These are phyloP conservation scores for Entonaema liquescens DNA, from an alignment of 495 filamentous ascomycete species.

Conservation along the genomic window DNA sequence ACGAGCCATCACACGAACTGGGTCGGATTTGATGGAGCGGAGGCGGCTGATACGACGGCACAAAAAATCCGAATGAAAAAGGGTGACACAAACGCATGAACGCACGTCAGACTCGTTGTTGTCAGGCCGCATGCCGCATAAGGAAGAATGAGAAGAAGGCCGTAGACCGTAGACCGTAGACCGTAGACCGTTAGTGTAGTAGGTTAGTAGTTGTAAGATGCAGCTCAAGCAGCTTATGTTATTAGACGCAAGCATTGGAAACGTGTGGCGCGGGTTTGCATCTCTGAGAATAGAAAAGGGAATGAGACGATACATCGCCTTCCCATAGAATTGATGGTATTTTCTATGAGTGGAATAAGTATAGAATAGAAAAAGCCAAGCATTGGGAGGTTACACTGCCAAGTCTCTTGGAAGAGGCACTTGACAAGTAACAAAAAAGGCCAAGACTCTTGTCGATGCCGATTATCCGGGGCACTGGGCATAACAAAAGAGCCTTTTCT, in stretches of 20 bases:
- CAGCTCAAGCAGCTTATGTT: background rate
- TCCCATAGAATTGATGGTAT: background rate
- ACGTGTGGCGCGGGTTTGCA: constrained; percentile 1
- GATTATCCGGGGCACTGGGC: constrained; percentile 40
- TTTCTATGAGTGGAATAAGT: background rate
- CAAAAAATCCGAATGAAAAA: background rate
- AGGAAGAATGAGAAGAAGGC: background rate
- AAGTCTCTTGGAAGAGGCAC: constrained; percentile 30
- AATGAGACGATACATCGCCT: background rate
- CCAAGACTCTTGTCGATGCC: constrained; percentile 26
- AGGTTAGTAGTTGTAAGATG: too few species aligned
- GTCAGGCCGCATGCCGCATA: background rate
- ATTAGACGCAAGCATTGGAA: background rate
- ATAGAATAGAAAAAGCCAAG: constrained; percentile 27
- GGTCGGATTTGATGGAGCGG: constrained; percentile 23
- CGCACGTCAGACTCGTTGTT: background rate
- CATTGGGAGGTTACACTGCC: constrained; percentile 32
- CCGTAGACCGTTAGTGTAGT: background rate
- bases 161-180: too few species aligned
- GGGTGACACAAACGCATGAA: background rate
- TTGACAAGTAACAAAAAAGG: constrained; percentile 26
- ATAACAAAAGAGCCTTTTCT: constrained; percentile 7
- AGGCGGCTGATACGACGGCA: constrained; percentile 29
- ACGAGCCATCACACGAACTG: constrained; percentile 28
- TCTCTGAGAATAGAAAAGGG: background rate